Base-by-base conservation (phyloP, 768 basidiomycete genomes). In the Lentinula raphanica region DNA sequence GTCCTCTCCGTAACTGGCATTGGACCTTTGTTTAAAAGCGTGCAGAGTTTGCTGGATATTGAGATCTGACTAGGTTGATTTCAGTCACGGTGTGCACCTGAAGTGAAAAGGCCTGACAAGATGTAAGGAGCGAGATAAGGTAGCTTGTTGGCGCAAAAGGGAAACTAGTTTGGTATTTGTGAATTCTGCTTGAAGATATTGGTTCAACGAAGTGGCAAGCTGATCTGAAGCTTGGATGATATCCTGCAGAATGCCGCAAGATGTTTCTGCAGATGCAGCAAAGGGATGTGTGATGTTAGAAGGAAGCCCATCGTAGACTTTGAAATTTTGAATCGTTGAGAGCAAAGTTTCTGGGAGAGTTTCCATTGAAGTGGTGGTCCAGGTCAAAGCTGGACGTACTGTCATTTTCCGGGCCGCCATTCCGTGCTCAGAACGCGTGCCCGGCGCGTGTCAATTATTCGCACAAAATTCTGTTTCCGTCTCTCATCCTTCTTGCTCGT, bases 101-200 rank as follows among this genome's bases (percentile, higher is more conserved):
- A 51, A 48, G 60, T 39, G 38, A 39, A 60, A 48, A 54, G 50
- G 56, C 60, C 79, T 77, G 68, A 86, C 85, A 61, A 74, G 69
- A 62, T 81, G 74, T 25, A 83, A 70, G n/a, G 81, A 71, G 60
- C 81, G 74, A 21, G 78, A 76, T 13, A 84, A 78, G 15, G 70
- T 63, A 0, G 85, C 77, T 60, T 85, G 80, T 66, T 91, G 86
- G 28, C 86, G 82, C 64, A 89, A 74, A 25, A 84, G 75, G 15
- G 88, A 88, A 32, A 87, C 75, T 5, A 89, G 76, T 63, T 89
- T 90, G 13, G 85, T 78, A 49, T 86, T 85, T 28, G 80, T 76
- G 60, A 83, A 76, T 7, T 80, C 76, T 11, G 77, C 70, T 6
- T 83, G 69, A 15, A 78, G 60, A 63, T 83, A 82, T 49, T 78